Evolutionary conservation across 78 protist genomes (phyloP), one percentile per base, ranked within the genome.

Genomic region (Capsaspora owczarzaki): DNA sequence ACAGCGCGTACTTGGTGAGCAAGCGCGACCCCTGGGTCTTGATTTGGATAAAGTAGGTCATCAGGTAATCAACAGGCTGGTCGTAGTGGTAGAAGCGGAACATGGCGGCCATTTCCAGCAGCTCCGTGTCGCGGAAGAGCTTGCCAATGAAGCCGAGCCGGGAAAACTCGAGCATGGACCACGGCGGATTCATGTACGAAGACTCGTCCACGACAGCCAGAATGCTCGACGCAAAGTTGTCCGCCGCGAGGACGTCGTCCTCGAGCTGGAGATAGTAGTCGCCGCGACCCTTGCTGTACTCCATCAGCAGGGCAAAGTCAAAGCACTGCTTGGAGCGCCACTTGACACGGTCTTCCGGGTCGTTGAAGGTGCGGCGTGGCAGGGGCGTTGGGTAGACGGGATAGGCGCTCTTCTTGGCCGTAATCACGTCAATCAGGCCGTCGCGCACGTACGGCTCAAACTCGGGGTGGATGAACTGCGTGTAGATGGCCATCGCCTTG

Each of bases 271-370:
- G n/a, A 23, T 44, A 71, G 53, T 71, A 71, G 29, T 43, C 56
- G 23, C 41, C 77, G 29, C 51, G 46, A 23, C 37, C 51, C 27
- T 16, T 12, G 25, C 10, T 25, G 20, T 8, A 31, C 8, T 71
- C 53, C 61, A 71, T 44, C 61, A 71, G 6, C 8, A 44, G 8
- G 25, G 61, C 53, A 71, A 29, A 71, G 77, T 71, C 77, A 22
- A 71, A 4, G 56, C 5, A 5, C 51, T 71, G 77, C 51, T 71
- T 71, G 35, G 41, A 71, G 27, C 77, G 77, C 77, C 77, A 71
- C 77, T 44, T 40, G 46, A 71, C 37, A 25, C 77, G 77, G 41
- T 22, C 12, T 29, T 38, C 56, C 2, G 46, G 23, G 33, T 71
- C 77, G 77, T 63, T 29, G 33, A 63, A 29, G 2, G 10, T 16